phyloP scores from a whole-genome alignment of 805 yeast species.

The Monosporozyma solicola region DNA sequence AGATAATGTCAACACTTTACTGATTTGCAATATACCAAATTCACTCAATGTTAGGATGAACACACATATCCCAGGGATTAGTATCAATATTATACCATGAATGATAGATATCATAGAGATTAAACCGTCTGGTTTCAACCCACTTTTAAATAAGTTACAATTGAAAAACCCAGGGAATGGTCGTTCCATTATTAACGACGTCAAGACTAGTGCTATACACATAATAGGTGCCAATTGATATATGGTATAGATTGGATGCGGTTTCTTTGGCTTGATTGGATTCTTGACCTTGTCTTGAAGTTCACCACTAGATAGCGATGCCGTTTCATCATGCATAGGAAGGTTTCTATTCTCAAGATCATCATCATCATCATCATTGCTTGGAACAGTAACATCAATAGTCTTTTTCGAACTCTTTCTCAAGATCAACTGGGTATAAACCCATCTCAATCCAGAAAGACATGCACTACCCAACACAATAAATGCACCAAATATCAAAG shows the following conservation, averaged over 20 bases:
- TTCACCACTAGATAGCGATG: no score
- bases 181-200: constrained; percentile 68
- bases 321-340: neutral
- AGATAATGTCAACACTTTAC: constrained; percentile 78
- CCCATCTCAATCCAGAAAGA: constrained; percentile 91
- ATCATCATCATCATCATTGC: neutral
- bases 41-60: constrained; percentile 86
- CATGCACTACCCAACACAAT: constrained; percentile 71
- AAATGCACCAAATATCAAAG: constrained; percentile 47
- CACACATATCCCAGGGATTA: constrained; percentile 80
- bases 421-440: constrained; percentile 77
- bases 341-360: neutral
- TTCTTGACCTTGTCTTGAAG: neutral
- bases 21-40: constrained; percentile 68
- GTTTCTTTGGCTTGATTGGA: constrained; percentile 16
- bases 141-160: constrained; percentile 16
- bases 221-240: constrained; percentile 78
- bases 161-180: constrained; percentile 24
- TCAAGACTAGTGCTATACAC: constrained; percentile 50
- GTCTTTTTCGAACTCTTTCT: constrained; percentile 44
- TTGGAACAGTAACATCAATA: neutral
- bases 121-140: constrained; percentile 1
- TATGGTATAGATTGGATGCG: constrained; percentile 77
- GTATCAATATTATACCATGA: constrained; percentile 47
- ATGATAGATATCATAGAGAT: constrained; percentile 29